Percentiles rank a stretch among this genome's conserved stretches.
Conservation (phyloP, 2,329 filamentous ascomycete genomes). For the Pseudopyricularia javanii region DNA sequence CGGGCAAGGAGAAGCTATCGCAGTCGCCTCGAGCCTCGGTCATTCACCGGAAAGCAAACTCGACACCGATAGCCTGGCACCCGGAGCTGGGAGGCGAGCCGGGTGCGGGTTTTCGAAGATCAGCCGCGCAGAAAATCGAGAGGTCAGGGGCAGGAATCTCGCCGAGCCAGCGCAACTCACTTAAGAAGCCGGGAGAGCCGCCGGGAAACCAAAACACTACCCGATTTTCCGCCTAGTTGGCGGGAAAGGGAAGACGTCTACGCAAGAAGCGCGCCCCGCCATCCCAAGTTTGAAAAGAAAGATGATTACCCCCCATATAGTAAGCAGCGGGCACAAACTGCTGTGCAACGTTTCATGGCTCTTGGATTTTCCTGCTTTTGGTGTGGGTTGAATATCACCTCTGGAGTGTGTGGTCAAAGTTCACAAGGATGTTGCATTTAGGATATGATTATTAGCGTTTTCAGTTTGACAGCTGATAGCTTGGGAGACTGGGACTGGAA, state of each 20-base stretch:
- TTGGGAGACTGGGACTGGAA: no score
- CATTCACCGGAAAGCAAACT: background rate
- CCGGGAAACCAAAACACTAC: background rate
- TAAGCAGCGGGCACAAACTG: background rate
- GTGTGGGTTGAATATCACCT: no score
- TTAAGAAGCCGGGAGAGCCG: background rate
- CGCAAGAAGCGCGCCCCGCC: background rate
- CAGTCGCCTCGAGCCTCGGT: background rate
- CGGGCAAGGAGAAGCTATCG: background rate
- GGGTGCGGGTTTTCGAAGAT: background rate
- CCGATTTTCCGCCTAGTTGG: background rate
- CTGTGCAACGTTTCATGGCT: no score
- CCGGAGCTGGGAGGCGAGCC: background rate
- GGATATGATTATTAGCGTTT: no score
- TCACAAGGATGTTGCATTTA: no score
- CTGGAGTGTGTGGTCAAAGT: no score
- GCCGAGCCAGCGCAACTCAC: background rate
- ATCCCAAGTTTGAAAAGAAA: background rate
- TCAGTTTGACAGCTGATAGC: no score
- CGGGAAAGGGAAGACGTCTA: background rate
- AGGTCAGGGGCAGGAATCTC: background rate
- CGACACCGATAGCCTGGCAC: background rate
- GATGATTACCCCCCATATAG: background rate
- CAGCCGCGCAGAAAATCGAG: background rate
- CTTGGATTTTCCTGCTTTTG: no score